Conservation (phyloP, 352 stramenopile genomes). For the Pythium coloratum region DNA sequence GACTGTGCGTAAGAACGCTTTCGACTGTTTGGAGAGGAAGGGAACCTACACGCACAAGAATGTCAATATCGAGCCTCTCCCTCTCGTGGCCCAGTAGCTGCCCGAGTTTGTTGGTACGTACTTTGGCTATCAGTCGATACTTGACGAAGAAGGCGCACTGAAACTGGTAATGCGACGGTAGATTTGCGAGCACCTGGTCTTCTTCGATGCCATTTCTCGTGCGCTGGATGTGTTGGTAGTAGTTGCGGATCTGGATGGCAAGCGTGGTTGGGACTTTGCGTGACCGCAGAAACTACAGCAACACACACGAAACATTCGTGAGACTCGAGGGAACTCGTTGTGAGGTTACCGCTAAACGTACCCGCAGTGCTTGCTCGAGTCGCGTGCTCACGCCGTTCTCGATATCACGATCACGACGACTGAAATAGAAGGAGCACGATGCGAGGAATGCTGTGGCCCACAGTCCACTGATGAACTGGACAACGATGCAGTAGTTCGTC, state of each 20-base stretch:
- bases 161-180: constrained; percentile 26
- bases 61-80: too few species aligned
- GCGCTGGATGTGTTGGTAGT: constrained; percentile 74
- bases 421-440: constrained; percentile 74
- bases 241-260: constrained; percentile 39
- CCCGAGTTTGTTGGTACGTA: background rate
- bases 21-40: constrained; percentile 27
- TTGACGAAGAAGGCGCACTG: constrained; percentile 32
- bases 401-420: constrained; percentile 55
- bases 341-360: background rate
- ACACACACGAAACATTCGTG: background rate
- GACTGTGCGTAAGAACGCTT: constrained; percentile 27
- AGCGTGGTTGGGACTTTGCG: constrained; percentile 43
- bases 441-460: constrained; percentile 71
- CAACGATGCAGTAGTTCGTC: constrained; percentile 59
- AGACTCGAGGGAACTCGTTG: background rate
- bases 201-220: constrained; percentile 48
- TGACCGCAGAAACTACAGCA: constrained; percentile 41
- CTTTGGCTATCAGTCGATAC: constrained; percentile 24
- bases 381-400: constrained; percentile 58
- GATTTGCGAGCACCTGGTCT: constrained; percentile 20
- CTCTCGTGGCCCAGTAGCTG: too few species aligned
- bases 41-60: constrained; percentile 6
- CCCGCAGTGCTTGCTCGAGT: constrained; percentile 46
- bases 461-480: constrained; percentile 62